A percentile compares a stretch with the other conserved stretches of the same genome.
Evolutionary conservation across 148 eudicot species (phyloP).

Genomic region (Drosera capensis): DNA sequence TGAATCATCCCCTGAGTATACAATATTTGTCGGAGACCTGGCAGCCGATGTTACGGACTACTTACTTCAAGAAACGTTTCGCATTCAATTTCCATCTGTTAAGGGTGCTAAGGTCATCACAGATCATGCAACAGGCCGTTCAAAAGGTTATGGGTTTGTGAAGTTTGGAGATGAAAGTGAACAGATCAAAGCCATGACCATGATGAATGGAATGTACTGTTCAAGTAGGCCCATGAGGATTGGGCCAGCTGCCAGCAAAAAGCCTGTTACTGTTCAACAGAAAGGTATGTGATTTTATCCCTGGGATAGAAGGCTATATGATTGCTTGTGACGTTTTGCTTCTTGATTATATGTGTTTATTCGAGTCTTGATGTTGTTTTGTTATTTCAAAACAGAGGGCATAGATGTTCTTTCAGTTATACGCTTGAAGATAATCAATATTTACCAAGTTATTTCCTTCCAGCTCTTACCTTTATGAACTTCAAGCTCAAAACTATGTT

Average conservation of each 20-base stretch:
- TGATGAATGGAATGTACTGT: conserved; percentile 76
- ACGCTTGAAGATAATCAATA: conserved; percentile 23
- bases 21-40: conserved; percentile 93
- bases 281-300: conserved; percentile 33
- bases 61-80: conserved; percentile 73
- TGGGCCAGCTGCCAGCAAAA: conserved; percentile 92
- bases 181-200: conserved; percentile 79
- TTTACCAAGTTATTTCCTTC: conserved; percentile 53
- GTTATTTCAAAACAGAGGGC: conserved; percentile 14
- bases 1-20: conserved; percentile 59
- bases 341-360: conserved; percentile 10
- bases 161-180: conserved; percentile 87
- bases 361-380: conserved; percentile 17
- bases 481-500: conserved; percentile 38
- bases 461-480: conserved; percentile 44
- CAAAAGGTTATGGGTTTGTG: conserved; percentile 97
- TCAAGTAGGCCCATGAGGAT: conserved; percentile 86
- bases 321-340: background rate
- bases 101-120: conserved; percentile 94
- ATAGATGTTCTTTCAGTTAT: conserved; percentile 14
- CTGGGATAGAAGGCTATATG: too few relatives aligned
- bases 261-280: conserved; percentile 41
- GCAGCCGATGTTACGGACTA: conserved; percentile 89
- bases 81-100: conserved; percentile 50
- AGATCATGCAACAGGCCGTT: conserved; percentile 69